These are phyloP conservation scores for Sporormia fimetaria DNA, from an alignment of 495 filamentous ascomycete species.

Conservation along the genomic window DNA sequence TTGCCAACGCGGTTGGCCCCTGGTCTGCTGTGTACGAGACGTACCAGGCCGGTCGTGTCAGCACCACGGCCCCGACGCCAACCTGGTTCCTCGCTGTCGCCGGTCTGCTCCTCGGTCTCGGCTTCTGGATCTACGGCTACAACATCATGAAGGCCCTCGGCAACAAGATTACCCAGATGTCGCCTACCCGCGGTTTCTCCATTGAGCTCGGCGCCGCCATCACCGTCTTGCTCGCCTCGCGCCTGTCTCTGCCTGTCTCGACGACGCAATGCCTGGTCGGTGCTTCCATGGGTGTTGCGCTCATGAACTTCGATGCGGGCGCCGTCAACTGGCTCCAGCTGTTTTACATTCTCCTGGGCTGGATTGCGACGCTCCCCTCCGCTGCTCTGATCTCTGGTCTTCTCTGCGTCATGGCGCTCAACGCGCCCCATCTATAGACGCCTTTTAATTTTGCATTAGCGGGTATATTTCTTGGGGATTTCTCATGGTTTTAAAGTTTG, in stretches of 20 bases:
- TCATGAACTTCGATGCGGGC: slow-evolving; percentile 46
- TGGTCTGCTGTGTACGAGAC: slow-evolving; percentile 25
- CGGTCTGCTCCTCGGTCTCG: slow-evolving; percentile 45
- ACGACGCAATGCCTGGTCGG: slow-evolving; percentile 54
- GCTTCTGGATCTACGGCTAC: slow-evolving; percentile 62
- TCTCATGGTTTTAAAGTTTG: no score
- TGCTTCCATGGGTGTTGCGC: slow-evolving; percentile 50
- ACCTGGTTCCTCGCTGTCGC: slow-evolving; percentile 56
- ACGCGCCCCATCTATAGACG: slow-evolving; percentile 26
- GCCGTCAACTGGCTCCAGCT: slow-evolving; percentile 53
- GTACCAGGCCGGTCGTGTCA: slow-evolving; percentile 33
- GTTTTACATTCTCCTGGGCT: slow-evolving; percentile 45
- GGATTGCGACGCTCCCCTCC: slow-evolving; percentile 48
- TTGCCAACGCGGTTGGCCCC: slow-evolving; percentile 19
- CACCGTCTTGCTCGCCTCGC: slow-evolving; percentile 55
- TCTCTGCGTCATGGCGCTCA: slow-evolving; percentile 47
- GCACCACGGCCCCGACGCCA: slow-evolving; percentile 44
- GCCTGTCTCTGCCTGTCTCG: slow-evolving; percentile 46
- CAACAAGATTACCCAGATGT: slow-evolving; percentile 58
- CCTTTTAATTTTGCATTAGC: no score
- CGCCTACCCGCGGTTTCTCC: slow-evolving; percentile 54
- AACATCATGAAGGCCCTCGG: slow-evolving; percentile 60
- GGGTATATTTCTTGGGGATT: no score
- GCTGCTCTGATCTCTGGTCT: slow-evolving; percentile 46
- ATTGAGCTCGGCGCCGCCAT: slow-evolving; percentile 60